Conservation (phyloP, 1,139 yeast genomes). For the Taphrina communis region DNA sequence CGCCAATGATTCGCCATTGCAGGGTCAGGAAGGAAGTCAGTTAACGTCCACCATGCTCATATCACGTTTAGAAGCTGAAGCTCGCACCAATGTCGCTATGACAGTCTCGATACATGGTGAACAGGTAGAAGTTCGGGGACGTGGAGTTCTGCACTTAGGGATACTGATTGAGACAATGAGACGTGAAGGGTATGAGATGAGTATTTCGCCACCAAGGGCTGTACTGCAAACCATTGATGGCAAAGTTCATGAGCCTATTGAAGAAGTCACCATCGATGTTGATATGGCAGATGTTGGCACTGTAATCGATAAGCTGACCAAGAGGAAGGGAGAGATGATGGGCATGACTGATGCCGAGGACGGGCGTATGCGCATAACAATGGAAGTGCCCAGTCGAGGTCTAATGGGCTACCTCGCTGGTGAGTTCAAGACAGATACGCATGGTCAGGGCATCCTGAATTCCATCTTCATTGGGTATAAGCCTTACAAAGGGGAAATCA, state of each 20-base stretch:
- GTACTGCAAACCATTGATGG: constrained; percentile 28
- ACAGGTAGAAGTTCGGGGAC: constrained; percentile 38
- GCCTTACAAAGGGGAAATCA: constrained; percentile 39
- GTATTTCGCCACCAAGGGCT: constrained; percentile 36
- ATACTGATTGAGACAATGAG: constrained; percentile 39
- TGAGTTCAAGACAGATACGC: constrained; percentile 41
- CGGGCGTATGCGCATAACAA: constrained; percentile 34
- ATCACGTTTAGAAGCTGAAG: constrained; percentile 30
- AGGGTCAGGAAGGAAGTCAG: constrained; percentile 38
- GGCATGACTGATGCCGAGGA: constrained; percentile 37
- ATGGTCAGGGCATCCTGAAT: constrained; percentile 37
- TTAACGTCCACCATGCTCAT: constrained; percentile 34
- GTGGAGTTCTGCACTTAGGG: constrained; percentile 39
- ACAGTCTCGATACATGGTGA: constrained; percentile 23
- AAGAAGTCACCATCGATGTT: constrained; percentile 37
- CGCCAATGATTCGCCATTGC: constrained; percentile 39
- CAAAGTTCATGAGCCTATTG: constrained; percentile 37
- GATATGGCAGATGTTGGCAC: constrained; percentile 34
- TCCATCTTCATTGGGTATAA: constrained; percentile 27
- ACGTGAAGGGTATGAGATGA: constrained; percentile 40
- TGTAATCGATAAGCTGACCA: constrained; percentile 37
- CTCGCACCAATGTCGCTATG: constrained; percentile 40
- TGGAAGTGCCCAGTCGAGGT: constrained; percentile 40
- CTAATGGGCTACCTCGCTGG: constrained; percentile 41
- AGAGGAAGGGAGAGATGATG: constrained; percentile 38